Evolutionary conservation across 495 filamentous ascomycete species (phyloP).

Genomic region (Aspergillus panamensis): DNA sequence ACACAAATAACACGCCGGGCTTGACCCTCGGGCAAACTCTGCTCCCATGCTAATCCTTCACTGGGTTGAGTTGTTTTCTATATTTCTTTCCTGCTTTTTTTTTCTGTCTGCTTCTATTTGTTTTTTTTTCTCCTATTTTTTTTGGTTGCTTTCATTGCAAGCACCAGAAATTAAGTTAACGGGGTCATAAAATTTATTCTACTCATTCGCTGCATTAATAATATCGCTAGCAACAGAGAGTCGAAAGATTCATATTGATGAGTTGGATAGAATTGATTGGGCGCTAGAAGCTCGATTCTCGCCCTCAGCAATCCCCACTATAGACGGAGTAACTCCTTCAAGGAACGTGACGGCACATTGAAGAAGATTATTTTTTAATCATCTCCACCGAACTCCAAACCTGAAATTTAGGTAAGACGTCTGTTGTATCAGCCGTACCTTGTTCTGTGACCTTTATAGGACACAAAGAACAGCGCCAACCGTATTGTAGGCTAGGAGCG

Average conservation of each 20-base stretch:
- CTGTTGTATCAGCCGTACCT: constrained; percentile 11
- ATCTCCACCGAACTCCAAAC: not conserved
- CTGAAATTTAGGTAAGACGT: constrained; percentile 6
- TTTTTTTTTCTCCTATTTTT: not conserved
- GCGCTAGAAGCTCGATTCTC: no score
- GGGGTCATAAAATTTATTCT: not conserved
- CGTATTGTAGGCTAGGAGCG: not conserved
- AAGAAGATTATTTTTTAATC: not conserved
- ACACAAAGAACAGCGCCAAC: not conserved
- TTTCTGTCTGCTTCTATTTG: not conserved
- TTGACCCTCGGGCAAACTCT: constrained; percentile 3
- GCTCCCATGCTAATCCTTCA: not conserved
- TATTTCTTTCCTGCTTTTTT: not conserved
- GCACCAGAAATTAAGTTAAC: no score
- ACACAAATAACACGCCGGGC: not conserved
- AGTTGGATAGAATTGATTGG: no score
- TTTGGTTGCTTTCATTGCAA: no score
- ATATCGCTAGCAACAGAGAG: not conserved
- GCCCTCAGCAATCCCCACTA: no score
- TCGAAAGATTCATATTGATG: no score
- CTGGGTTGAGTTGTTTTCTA: not conserved
- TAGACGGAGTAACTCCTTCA: not conserved
- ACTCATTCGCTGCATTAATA: no score
- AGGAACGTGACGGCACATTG: not conserved
- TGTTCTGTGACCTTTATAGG: not conserved